These are phyloP conservation scores for Pleurozium schreberi DNA, from an alignment of 225 moss, liverwort and hornwort species.

Conservation along the genomic window DNA sequence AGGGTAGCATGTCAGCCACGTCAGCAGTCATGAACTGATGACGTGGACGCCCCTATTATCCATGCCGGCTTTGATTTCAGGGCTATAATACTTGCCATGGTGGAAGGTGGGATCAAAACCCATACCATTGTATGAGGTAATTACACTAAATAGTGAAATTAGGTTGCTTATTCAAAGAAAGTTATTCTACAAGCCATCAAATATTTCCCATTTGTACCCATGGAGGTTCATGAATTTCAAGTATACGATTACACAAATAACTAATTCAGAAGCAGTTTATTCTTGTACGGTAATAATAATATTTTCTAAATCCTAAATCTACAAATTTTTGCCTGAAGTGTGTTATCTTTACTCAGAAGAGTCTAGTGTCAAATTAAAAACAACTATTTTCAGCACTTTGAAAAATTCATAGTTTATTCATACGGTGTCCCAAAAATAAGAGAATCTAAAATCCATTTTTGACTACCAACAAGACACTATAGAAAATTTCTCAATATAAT, in stretches of 20 bases:
- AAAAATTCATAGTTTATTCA: not conserved
- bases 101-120: not conserved
- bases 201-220: no score
- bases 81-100: no score
- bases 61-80: not conserved
- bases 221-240: no score
- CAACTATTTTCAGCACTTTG: rapidly evolving
- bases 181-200: no score
- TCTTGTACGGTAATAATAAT: no score
- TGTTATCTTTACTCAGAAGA: not conserved
- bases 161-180: no score
- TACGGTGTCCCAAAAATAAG: rapidly evolving
- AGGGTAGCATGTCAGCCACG: not conserved
- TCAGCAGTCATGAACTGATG: not conserved
- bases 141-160: no score
- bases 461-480: rapidly evolving
- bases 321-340: not conserved
- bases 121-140: no score
- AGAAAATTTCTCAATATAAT: no score
- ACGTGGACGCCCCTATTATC: not conserved
- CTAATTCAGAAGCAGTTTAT: no score
- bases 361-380: rapidly evolving
- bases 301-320: not conserved
- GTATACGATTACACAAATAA: no score
- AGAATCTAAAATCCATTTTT: not conserved